Evolutionary conservation across 139 green algal genomes (phyloP).

Genomic region (Volvox reticuliferus): DNA sequence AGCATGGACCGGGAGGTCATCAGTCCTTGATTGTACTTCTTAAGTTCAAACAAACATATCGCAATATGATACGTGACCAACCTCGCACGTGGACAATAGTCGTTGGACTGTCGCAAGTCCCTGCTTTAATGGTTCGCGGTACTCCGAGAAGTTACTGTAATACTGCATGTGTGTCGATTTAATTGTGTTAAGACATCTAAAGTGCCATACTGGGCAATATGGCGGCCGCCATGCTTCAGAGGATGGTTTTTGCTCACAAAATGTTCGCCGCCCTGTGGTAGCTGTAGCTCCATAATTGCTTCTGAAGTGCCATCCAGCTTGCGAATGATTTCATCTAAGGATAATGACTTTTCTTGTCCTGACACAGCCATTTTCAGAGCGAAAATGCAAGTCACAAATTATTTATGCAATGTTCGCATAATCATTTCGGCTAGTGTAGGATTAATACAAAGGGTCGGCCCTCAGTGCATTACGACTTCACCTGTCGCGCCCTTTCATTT

Average conservation of each 20-base stretch:
- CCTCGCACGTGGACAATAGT: slow-evolving; percentile 42
- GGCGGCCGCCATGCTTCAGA: background rate
- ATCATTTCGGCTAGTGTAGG: no score
- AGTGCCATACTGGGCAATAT: background rate
- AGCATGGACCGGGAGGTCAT: background rate
- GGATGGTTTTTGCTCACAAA: background rate
- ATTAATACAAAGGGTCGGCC: no score
- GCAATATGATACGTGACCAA: background rate
- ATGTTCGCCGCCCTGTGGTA: slow-evolving; percentile 13
- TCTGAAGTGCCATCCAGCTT: slow-evolving; percentile 11
- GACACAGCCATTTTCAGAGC: no score
- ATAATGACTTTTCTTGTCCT: background rate
- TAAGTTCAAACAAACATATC: background rate
- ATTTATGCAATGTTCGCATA: no score
- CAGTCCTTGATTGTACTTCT: background rate
- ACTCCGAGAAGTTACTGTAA: slow-evolving; percentile 55
- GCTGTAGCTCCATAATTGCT: background rate
- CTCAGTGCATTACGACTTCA: no score
- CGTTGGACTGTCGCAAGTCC: background rate
- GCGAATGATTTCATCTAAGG: background rate
- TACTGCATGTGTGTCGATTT: slow-evolving; percentile 45
- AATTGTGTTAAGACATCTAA: background rate
- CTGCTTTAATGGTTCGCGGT: slow-evolving; percentile 24
- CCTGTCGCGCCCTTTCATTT: background rate
- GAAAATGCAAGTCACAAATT: no score